These are phyloP conservation scores for Tolypocladium tropicale DNA, from an alignment of 2,329 filamentous ascomycete genomes.

Conservation along the genomic window DNA sequence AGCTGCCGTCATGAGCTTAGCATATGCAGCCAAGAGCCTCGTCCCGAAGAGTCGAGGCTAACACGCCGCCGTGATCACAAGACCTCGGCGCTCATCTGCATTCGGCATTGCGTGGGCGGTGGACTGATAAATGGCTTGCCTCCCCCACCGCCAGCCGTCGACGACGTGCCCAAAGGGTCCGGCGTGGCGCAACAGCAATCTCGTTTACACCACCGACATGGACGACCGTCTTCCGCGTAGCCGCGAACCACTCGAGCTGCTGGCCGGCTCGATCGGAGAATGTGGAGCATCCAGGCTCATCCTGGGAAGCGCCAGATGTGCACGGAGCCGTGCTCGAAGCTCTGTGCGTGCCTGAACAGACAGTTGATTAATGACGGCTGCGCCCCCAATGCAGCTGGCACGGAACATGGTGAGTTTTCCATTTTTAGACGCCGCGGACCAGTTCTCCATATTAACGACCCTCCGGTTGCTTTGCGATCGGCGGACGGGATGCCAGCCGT, in stretches of 20 bases:
- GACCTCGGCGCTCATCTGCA: not conserved
- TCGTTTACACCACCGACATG: not conserved
- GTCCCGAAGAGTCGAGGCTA: not conserved
- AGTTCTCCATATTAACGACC: not conserved
- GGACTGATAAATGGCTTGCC: not conserved
- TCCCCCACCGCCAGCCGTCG: not conserved
- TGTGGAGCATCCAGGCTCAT: not conserved
- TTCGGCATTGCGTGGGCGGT: not conserved
- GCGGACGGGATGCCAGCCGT: not conserved
- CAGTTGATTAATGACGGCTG: not conserved
- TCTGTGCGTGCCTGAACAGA: not conserved
- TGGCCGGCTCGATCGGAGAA: too few relatives aligned
- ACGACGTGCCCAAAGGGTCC: not conserved
- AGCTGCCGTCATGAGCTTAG: not conserved
- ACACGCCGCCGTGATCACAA: not conserved
- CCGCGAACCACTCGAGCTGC: not conserved
- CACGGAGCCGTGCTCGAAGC: not conserved
- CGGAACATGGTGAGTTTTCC: not conserved
- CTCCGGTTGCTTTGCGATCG: not conserved
- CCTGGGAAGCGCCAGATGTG: not conserved
- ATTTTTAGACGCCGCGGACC: not conserved
- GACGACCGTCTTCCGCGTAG: not conserved
- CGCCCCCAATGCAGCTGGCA: not conserved
- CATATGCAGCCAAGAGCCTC: not conserved
- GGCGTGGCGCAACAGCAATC: not conserved